Base-by-base conservation (phyloP, 257 asterid species). In the Nicotiana tabacum region DNA sequence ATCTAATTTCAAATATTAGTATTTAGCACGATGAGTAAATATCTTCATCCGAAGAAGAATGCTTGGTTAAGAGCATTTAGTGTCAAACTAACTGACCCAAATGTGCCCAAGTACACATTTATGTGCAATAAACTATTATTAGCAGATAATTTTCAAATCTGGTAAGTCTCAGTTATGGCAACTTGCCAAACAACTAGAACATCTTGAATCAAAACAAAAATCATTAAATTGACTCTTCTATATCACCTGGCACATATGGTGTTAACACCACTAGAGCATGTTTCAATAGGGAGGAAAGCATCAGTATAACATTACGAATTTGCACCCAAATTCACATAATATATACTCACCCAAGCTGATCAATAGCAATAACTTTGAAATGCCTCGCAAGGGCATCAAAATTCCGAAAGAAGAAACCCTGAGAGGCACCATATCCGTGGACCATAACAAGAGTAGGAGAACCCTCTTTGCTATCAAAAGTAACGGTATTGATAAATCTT, bases 401-500 rank as follows among this genome's bases (percentile, higher is more conserved):
- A 78, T 96, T 96, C 58, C 98, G 97, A 89, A 94, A 96, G 85
- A 94, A 96, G 95, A 96, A 96, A 35, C 99, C 99, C 68, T 96
- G 99, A 18, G 99, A 96, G 84, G 99, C 99, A 80, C 87, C 99
- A 80, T 94, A 96, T 62, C 99, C 99, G 55, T 96, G 99, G 67
- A 96, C 95, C 98, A 96, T 96, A 77, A 96, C 98, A 62, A 96
- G 89, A 80, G 99, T 94, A 43, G 98, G 99, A 67, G 99, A 89
- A 62, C 89, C 98, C 85, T 93, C 97, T 86, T 90, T 92, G 89
- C 97, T 82, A 70, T 93, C 95, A 83, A 96, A 94, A 83, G 94
- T 93, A 77, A 96, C 95, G 58, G 99, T 90, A 83, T 96, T 96
- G 66, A 96, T 90, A 84, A 92, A 94, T 90, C 98, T 91, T 18